Evolutionary conservation across 257 asterid genomes (phyloP).

Genomic region (Orobanche coerulescens): DNA sequence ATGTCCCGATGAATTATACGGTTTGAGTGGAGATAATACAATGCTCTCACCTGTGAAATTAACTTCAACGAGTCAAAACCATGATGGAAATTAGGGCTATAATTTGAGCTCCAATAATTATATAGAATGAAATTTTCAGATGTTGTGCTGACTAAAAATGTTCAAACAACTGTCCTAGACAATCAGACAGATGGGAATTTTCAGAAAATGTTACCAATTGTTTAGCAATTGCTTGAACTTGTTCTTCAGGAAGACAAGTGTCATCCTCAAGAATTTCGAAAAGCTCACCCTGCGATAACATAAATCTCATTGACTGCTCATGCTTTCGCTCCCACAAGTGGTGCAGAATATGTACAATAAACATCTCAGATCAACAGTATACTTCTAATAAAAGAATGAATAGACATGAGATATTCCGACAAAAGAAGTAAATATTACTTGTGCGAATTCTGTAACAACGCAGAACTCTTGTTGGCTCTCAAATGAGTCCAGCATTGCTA

Average conservation of each 20-base stretch:
- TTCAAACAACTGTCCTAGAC: background rate
- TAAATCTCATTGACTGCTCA: constrained; percentile 19
- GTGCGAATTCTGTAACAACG: constrained; percentile 94
- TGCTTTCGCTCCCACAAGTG: constrained; percentile 5
- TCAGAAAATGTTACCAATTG: constrained; percentile 61
- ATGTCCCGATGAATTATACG: constrained; percentile 98
- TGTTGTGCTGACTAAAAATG: background rate
- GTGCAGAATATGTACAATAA: constrained; percentile 2
- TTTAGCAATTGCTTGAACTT: constrained; percentile 97
- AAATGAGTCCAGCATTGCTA: constrained; percentile 93
- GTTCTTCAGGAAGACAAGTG: constrained; percentile 96
- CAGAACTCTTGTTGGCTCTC: constrained; percentile 97
- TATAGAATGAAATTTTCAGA: constrained; percentile 7
- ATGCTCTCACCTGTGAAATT: constrained; percentile 67
- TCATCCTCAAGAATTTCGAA: constrained; percentile 98
- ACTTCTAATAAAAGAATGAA: constrained; percentile 1
- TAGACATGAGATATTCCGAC: constrained; percentile 3
- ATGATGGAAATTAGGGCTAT: constrained; percentile 4
- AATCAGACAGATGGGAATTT: constrained; percentile 12
- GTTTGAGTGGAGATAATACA: constrained; percentile 92
- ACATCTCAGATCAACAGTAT: constrained; percentile 8
- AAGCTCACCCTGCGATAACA: constrained; percentile 73
- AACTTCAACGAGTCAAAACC: constrained; percentile 14
- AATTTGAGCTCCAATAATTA: background rate
- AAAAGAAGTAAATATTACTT: constrained; percentile 38